These are phyloP conservation scores for Fraxinus excelsior DNA, from an alignment of 257 asterid genomes.

Conservation along the genomic window DNA sequence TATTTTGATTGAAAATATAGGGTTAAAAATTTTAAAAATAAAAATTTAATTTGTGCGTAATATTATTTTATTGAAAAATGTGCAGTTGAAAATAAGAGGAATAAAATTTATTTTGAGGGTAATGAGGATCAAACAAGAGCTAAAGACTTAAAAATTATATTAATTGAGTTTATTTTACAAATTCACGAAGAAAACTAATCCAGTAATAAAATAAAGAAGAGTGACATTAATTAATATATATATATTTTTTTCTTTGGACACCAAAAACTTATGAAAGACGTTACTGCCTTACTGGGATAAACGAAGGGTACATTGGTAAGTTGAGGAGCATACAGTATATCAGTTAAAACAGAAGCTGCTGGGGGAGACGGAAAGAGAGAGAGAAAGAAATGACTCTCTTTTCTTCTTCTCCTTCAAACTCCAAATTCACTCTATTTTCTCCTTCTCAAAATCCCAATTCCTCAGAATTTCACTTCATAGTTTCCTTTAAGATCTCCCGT, in stretches of 20 bases:
- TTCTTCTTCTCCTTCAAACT: conserved; percentile 58
- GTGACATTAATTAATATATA: no score
- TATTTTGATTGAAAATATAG: no score
- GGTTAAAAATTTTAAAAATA: no score
- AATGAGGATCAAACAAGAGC: no score
- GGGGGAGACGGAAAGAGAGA: not conserved
- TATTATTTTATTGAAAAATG: no score
- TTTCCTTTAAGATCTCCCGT: conserved; percentile 44
- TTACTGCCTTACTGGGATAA: not conserved
- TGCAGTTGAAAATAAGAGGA: no score
- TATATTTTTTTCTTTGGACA: not conserved
- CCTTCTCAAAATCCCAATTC: conserved; percentile 48
- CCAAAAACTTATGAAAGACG: not conserved
- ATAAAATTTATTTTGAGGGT: no score
- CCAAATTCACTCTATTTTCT: conserved; percentile 57
- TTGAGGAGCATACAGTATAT: conserved; percentile 22
- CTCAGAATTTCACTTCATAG: conserved; percentile 41
- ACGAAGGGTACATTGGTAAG: conserved; percentile 30
- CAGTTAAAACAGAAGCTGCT: conserved; percentile 17
- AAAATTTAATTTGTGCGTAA: no score
- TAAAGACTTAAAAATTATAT: no score
- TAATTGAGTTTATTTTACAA: no score
- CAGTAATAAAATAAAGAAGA: no score
- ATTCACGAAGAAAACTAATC: no score
- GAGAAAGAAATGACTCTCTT: conserved; percentile 47